Evolutionary conservation across 257 asterid species (phyloP), one percentile per base, ranked within the genome.

Genomic region (Jacaranda mimosifolia): DNA sequence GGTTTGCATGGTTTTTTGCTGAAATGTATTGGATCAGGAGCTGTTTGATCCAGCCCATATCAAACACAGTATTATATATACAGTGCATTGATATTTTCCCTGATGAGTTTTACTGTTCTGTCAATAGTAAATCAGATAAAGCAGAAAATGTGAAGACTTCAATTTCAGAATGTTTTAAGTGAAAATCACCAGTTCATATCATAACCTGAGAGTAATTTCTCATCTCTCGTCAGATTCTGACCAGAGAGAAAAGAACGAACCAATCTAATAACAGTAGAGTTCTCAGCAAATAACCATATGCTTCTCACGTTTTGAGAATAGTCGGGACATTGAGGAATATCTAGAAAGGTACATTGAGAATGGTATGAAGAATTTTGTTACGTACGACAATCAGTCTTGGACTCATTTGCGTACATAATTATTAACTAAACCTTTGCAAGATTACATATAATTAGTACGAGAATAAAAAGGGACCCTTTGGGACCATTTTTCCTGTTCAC

Each of bases 401-500:
- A n/a, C 21, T 1, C 19, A 2, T 52, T 52, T 55, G 17, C 40
- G 12, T 19, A 19, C 9, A 60, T 52, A 48, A 15, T 65, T 10
- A 36, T 19, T 19, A 45, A 39, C 51, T 21, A 62, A 26, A 55
- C 51, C 38, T 73, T 76, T 60, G 56, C 72, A 62, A 73, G 69
- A 77, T 52, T 66, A 18, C 63, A 12, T 66, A 26, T 26, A 26
- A 26, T 57, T 74, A 58, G 79, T 71, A 53, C 74, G 75, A 64
- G 70, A 38, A 63, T 48, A 52, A 49, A 21, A 63, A 32, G 63
- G 82, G 68, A 5, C 53, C 80, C 55, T 63, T 43, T 4, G 1
- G 60, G 56, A 5, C 74, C 32, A 26, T 26, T 26, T 26, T 26
- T 26, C 32, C 32, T 26, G 32, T 26, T 26, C 32, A 26, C 32